These are phyloP conservation scores for Paspalum vaginatum DNA, from an alignment of 176 grass and related monocot genomes.

Conservation along the genomic window DNA sequence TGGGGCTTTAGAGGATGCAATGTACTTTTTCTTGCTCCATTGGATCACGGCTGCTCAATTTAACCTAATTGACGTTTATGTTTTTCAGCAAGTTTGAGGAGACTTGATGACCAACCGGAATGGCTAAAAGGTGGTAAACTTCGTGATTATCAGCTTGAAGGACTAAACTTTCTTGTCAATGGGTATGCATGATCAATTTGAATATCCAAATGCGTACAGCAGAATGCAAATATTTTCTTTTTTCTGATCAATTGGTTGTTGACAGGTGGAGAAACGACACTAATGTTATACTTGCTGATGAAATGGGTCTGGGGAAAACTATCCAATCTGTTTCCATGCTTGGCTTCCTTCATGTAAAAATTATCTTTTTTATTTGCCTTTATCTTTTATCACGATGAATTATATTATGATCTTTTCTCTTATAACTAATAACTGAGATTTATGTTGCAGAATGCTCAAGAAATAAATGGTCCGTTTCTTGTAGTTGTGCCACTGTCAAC, in stretches of 20 bases:
- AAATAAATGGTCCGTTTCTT: conserved; percentile 96
- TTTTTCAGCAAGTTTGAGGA: conserved; percentile 96
- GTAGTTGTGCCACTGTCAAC: conserved; percentile 98
- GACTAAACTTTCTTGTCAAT: conserved; percentile 98
- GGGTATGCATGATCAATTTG: conserved; percentile 54
- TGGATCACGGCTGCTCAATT: conserved; percentile 15
- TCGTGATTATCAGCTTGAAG: conserved; percentile 99
- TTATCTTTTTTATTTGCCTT: conserved; percentile 16
- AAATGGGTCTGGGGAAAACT: conserved; percentile 99
- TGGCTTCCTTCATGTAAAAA: conserved; percentile 83
- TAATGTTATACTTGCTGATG: conserved; percentile 99
- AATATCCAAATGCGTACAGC: conserved; percentile 21
- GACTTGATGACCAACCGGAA: conserved; percentile 93
- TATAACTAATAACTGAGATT: conserved; percentile 21
- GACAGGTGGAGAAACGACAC: conserved; percentile 98
- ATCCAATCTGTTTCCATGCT: conserved; percentile 98
- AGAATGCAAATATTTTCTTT: neutral
- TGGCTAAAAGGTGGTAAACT: conserved; percentile 97
- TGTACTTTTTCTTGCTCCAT: conserved; percentile 1
- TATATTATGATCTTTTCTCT: conserved; percentile 1
- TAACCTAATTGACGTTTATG: conserved; percentile 6
- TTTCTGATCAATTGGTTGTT: conserved; percentile 31
- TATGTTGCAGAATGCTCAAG: conserved; percentile 82
- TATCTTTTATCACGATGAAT: conserved; percentile 21
- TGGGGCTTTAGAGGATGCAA: neutral